phyloP scores from a whole-genome alignment of 2,329 filamentous ascomycete genomes.

The Zymoseptoria ardabiliae region DNA sequence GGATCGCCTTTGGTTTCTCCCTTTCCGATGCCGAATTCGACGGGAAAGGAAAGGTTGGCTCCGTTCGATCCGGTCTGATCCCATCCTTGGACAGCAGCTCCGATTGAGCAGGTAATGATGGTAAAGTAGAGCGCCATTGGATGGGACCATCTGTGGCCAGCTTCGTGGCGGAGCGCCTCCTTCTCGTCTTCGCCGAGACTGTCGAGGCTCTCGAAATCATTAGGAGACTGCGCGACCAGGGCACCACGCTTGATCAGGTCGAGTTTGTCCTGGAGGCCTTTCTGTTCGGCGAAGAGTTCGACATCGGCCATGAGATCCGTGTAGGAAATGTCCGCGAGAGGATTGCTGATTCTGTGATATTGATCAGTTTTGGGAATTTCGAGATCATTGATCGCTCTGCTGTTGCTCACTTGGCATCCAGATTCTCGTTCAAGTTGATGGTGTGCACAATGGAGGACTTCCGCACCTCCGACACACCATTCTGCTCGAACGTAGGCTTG shows the following conservation, averaged over 20 bases:
- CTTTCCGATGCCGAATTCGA: slow-evolving; percentile 26
- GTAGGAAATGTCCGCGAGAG: slow-evolving; percentile 47
- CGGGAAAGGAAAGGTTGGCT: slow-evolving; percentile 46
- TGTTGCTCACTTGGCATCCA: slow-evolving; percentile 17
- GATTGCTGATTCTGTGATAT: slow-evolving; percentile 40
- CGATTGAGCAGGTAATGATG: slow-evolving; percentile 46
- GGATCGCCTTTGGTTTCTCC: slow-evolving; percentile 15
- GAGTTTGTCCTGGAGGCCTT: slow-evolving; percentile 35
- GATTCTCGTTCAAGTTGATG: slow-evolving; percentile 20
- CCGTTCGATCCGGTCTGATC: slow-evolving; percentile 49
- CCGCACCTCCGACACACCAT: slow-evolving; percentile 3
- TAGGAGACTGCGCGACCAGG: slow-evolving; percentile 43
- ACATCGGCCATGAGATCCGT: slow-evolving; percentile 49
- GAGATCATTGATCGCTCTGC: background rate
- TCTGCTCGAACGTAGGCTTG: background rate
- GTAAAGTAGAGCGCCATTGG: slow-evolving; percentile 43
- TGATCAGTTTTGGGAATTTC: slow-evolving; percentile 1
- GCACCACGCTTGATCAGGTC: slow-evolving; percentile 42
- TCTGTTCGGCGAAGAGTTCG: slow-evolving; percentile 45
- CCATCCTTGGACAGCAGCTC: slow-evolving; percentile 47
- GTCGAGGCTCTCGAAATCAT: slow-evolving; percentile 37
- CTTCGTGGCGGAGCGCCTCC: slow-evolving; percentile 39
- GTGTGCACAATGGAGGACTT: slow-evolving; percentile 1
- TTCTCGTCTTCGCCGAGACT: slow-evolving; percentile 38
- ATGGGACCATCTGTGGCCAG: slow-evolving; percentile 44